Base-by-base conservation (phyloP, 371 early-diverging fungal genomes). In the Fennellomyces sp. region DNA sequence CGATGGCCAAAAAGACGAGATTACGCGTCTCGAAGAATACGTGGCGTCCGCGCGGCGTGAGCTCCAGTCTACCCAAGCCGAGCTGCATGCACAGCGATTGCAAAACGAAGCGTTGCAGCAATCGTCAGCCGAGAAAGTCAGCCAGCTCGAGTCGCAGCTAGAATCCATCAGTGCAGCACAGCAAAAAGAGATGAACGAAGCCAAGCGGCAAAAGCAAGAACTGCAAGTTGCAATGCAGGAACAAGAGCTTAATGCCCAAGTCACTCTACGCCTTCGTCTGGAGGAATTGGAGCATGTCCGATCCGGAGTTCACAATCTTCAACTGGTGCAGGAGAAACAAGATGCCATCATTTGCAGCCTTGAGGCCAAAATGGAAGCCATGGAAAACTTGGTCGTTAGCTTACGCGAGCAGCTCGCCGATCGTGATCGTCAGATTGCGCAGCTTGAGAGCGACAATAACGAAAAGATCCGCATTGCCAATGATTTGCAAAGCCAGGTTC, bases 271-370 rank as follows among this genome's bases (percentile, higher is more conserved):
- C 0, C 42, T 55, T 1, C 64, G 70, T 11, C 25, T 79, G 19
- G 61, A 73, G 31, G 68, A 75, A 33, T 26, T 75, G 5, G 75
- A 75, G 39, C 61, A 64, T 27, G 61, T 72, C 26, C 63, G 70
- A 15, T 26, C 42, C 3, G 81, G 75, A 30, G 28, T 72, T 0
- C 58, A 60, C 33, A 66, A 64, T 2, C 51, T 80, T 10, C 58
- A 54, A 0, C 42, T 41, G 0, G 65, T 80, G 7, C 78, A 75
- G 35, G 69, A 66, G n/a, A 71, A 73, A 26, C 81, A 80, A 63
- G 74, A 77, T 48, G 59, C 47, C 8, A 66, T 80, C 25, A 80
- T 80, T 29, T 55, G 63, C 38, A 58, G 67, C 1, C 48, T 77
- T 0, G 78, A 80, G 23, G 5, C 26, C 0, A 77, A 80, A 47